Evolutionary conservation across 768 basidiomycete genomes (phyloP).

Genomic region (Auricularia sp.): DNA sequence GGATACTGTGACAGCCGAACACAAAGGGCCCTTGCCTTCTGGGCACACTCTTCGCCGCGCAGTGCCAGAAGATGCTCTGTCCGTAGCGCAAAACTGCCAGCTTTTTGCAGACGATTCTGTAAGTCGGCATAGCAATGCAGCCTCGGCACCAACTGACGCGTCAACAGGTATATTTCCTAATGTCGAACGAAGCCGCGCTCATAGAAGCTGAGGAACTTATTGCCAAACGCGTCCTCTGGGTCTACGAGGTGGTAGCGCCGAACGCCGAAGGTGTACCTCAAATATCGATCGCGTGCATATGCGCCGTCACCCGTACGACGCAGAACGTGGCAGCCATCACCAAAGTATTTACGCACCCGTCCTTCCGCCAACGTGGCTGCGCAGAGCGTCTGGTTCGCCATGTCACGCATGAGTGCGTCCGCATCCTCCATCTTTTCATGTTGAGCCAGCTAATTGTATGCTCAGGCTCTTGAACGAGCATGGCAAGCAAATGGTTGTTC

Average conservation of each 20-base stretch:
- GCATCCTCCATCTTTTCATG: neutral
- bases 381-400: slow-evolving; percentile 52
- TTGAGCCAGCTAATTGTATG: neutral
- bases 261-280: slow-evolving; percentile 7
- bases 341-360: slow-evolving; percentile 55
- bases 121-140: slow-evolving; percentile 16
- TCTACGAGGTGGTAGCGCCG: slow-evolving; percentile 32
- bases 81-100: slow-evolving; percentile 40
- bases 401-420: slow-evolving; percentile 44
- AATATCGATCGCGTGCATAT: slow-evolving; percentile 44
- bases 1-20: slow-evolving; percentile 24
- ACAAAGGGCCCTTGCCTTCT: slow-evolving; percentile 17
- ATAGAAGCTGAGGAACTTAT: slow-evolving; percentile 45
- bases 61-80: slow-evolving; percentile 24
- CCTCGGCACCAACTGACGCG: neutral
- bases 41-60: slow-evolving; percentile 39
- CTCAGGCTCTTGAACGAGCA: slow-evolving; percentile 31
- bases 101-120: slow-evolving; percentile 53
- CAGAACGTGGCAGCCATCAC: slow-evolving; percentile 50
- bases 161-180: slow-evolving; percentile 43
- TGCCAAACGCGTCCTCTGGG: slow-evolving; percentile 41
- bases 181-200: slow-evolving; percentile 31
- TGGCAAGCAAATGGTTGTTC: slow-evolving; percentile 42
- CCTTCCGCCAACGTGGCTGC: slow-evolving; percentile 42
- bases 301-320: slow-evolving; percentile 55